These are phyloP conservation scores for Adenanthera pavonina DNA, from an alignment of 306 rosid genomes.

Conservation along the genomic window DNA sequence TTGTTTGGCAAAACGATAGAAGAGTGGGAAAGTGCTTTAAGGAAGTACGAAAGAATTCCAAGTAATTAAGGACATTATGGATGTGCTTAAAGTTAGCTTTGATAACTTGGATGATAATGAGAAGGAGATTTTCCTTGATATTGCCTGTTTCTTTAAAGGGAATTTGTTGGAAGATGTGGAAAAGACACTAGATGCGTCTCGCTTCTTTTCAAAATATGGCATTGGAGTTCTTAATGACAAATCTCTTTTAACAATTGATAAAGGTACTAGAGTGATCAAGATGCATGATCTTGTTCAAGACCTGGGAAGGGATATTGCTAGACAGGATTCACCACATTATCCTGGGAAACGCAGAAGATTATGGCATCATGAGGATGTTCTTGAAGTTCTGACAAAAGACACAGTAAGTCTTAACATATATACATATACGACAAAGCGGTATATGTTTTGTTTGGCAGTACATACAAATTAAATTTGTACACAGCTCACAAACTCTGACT, in stretches of 20 bases:
- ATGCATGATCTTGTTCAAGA: constrained; percentile 56
- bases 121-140: background rate
- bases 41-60: no score
- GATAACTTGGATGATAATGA: constrained; percentile 25
- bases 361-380: constrained; percentile 47
- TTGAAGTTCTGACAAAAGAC: constrained; percentile 1
- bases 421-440: no score
- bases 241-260: constrained; percentile 16
- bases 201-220: constrained; percentile 8
- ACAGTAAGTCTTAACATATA: constrained; percentile 32
- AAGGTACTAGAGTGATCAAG: background rate
- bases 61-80: no score
- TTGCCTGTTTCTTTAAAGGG: constrained; percentile 36
- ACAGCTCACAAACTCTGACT: no score
- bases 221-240: constrained; percentile 37
- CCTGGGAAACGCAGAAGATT: constrained; percentile 41
- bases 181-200: constrained; percentile 19
- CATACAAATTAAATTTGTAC: no score
- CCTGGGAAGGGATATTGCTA: constrained; percentile 48
- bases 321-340: constrained; percentile 29
- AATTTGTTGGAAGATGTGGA: background rate
- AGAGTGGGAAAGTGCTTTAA: no score
- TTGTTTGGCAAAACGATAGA: constrained; percentile 1
- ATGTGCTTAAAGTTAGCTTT: constrained; percentile 22
- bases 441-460: no score